Percentiles rank a stretch among this genome's conserved stretches.
These are phyloP conservation scores for Phytopythium helicoides DNA, from an alignment of 352 stramenopile genomes.

Conservation along the genomic window DNA sequence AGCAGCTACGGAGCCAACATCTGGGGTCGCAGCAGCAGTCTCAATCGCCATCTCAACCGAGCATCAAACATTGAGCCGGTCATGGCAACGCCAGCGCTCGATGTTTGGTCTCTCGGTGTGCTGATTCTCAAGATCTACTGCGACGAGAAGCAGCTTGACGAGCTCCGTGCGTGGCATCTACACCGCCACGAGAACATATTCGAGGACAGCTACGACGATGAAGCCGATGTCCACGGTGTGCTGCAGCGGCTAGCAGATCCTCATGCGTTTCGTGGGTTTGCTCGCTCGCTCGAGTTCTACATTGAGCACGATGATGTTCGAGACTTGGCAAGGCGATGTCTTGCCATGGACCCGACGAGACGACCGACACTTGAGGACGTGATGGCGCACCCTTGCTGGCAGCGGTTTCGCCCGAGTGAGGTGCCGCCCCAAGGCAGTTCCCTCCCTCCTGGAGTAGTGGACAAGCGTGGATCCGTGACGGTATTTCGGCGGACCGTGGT, in stretches of 20 bases:
- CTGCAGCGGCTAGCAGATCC: conserved; percentile 28
- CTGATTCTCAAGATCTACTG: conserved; percentile 59
- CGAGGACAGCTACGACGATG: background rate
- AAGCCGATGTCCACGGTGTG: conserved; percentile 9
- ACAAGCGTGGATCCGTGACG: conserved; percentile 4
- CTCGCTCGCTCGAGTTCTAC: conserved; percentile 48
- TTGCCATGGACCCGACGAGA: conserved; percentile 28
- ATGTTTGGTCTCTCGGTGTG: conserved; percentile 63
- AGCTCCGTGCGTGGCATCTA: conserved; percentile 36
- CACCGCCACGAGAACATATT: conserved; percentile 13
- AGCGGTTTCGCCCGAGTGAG: background rate
- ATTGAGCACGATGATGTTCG: conserved; percentile 42
- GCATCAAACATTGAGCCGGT: background rate
- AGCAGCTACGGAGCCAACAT: background rate
- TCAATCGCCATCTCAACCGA: background rate
- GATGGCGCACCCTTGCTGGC: conserved; percentile 36
- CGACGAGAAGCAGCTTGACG: conserved; percentile 36
- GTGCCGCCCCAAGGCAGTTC: background rate
- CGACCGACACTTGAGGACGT: conserved; percentile 40
- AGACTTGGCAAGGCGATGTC: conserved; percentile 38
- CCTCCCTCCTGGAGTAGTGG: background rate
- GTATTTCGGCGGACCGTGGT: conserved; percentile 2
- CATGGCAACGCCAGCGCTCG: conserved; percentile 29
- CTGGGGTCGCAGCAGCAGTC: conserved; percentile 1
- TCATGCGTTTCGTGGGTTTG: conserved; percentile 29